Evolutionary conservation across 2,329 filamentous ascomycete species (phyloP).

Genomic region (Verticillium tricorpus): DNA sequence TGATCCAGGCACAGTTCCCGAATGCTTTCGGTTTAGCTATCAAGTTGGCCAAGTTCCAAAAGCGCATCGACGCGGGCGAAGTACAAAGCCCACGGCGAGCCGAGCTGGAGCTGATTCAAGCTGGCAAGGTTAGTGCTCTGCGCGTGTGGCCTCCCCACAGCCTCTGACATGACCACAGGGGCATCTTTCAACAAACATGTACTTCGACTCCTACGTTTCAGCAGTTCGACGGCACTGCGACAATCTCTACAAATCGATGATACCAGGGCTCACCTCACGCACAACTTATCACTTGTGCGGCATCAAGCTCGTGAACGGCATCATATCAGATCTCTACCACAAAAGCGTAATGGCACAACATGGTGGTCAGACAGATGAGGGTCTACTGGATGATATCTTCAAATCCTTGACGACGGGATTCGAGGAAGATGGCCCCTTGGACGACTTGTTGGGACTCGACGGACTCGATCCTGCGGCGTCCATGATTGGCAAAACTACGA

Average conservation of each 20-base stretch:
- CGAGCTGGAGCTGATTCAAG: constrained; percentile 47
- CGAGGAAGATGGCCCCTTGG: not conserved
- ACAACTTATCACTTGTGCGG: constrained; percentile 35
- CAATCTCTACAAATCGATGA: constrained; percentile 33
- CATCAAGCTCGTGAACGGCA: constrained; percentile 33
- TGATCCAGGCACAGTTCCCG: constrained; percentile 29
- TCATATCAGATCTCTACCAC: constrained; percentile 25
- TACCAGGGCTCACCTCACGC: constrained; percentile 25
- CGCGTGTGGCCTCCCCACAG: not conserved
- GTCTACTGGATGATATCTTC: constrained; percentile 10
- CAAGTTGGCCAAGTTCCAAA: constrained; percentile 29
- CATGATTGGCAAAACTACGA: not conserved
- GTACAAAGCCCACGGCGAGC: constrained; percentile 39
- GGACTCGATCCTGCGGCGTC: not conserved
- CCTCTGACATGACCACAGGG: constrained; percentile 24
- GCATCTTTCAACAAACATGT: constrained; percentile 27
- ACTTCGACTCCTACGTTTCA: constrained; percentile 37
- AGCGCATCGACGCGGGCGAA: constrained; percentile 28
- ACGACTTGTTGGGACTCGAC: not conserved
- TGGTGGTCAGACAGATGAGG: not conserved
- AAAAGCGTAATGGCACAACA: not conserved
- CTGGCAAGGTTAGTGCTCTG: constrained; percentile 39
- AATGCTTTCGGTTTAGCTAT: constrained; percentile 23
- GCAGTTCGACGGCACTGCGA: constrained; percentile 37
- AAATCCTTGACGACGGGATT: constrained; percentile 6